Evolutionary conservation across 1,139 yeast species (phyloP), one percentile per base, ranked within the genome.

Genomic region (Wickerhamomyces sp.): DNA sequence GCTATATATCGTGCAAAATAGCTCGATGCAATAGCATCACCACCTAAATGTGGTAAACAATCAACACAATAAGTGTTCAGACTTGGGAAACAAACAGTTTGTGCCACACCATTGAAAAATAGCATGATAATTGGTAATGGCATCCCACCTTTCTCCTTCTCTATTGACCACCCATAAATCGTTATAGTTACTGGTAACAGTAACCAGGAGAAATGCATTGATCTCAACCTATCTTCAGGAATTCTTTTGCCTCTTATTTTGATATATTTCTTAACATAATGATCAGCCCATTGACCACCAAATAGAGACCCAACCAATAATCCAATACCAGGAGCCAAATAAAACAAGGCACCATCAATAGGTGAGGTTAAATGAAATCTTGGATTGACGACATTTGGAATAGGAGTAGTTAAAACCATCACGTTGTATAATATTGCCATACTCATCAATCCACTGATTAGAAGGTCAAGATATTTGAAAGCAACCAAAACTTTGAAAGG

Each of bases 51-150:
- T 2, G 81, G 81, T 71, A 77, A 67, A 3, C 76, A 71, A 56
- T 78, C 83, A 13, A 76, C 77, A 59, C 81, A 76, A 54, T 78
- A 78, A 9, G 81, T 70, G 53, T 78, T 78, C 26, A 73, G 56
- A 18, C 76, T 69, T 1, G 82, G 79, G 52, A 75, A 78, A 10
- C 69, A 60, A 34, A 72, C 63, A 0, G 80, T 74, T 56, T 78
- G 82, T 1, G 74, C 74, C 26, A 75, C 50, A 0, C 79, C 82
- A 36, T 69, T 65, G 29, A 71, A 30, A 48, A 76, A 76, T 68
- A 77, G 61, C 49, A 69, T 64, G 7, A 77, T 65, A 9, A 77
- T 66, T 1, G 82, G 81, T 4, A 78, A 65, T 0, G 78, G 77
- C 66, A 73, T 72, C 2, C 82, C 82, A 15, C 82, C 82, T 46